These are phyloP conservation scores for Nidula niveotomentosa DNA, from an alignment of 1,284 basidiomycete genomes.

Conservation along the genomic window DNA sequence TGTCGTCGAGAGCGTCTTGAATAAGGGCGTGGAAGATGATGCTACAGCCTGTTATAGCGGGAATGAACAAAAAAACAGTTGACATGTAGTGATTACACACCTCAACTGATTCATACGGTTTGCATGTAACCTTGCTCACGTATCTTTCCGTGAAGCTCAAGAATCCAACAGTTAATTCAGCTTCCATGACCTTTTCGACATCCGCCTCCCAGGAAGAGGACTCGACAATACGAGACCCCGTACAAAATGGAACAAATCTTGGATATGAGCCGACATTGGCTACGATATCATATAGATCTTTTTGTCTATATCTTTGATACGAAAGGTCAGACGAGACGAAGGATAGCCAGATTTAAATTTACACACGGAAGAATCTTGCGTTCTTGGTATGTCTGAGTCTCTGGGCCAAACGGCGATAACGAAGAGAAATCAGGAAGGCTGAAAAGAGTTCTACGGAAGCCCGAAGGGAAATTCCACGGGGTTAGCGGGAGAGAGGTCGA, in stretches of 20 bases:
- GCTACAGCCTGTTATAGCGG: conserved; percentile 58
- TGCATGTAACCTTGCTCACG: conserved; percentile 80
- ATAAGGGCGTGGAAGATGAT: conserved; percentile 81
- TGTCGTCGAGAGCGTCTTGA: conserved; percentile 81
- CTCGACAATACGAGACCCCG: conserved; percentile 67
- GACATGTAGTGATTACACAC: conserved; percentile 41
- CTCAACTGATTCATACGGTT: conserved; percentile 75
- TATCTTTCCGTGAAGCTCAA: conserved; percentile 88
- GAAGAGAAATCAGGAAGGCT: conserved; percentile 37
- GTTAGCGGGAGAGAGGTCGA: too few species aligned
- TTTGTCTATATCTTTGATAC: conserved; percentile 52
- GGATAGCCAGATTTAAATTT: conserved; percentile 5
- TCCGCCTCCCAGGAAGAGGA: conserved; percentile 20
- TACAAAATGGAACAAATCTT: conserved; percentile 90
- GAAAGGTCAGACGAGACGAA: conserved; percentile 6
- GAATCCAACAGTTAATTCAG: conserved; percentile 89
- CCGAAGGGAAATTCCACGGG: conserved; percentile 1
- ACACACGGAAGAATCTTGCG: conserved; percentile 76
- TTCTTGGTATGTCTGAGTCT: conserved; percentile 38
- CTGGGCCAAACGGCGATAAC: conserved; percentile 33
- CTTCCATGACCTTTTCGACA: conserved; percentile 59
- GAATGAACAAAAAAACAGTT: conserved; percentile 5
- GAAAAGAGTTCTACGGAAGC: conserved; percentile 29
- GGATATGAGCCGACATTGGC: conserved; percentile 88
- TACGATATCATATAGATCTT: conserved; percentile 85